Percentiles rank a stretch among this genome's conserved stretches.
phyloP scores from a whole-genome alignment of 2,329 filamentous ascomycete species.

The Microcyclospora tardicrescens region DNA sequence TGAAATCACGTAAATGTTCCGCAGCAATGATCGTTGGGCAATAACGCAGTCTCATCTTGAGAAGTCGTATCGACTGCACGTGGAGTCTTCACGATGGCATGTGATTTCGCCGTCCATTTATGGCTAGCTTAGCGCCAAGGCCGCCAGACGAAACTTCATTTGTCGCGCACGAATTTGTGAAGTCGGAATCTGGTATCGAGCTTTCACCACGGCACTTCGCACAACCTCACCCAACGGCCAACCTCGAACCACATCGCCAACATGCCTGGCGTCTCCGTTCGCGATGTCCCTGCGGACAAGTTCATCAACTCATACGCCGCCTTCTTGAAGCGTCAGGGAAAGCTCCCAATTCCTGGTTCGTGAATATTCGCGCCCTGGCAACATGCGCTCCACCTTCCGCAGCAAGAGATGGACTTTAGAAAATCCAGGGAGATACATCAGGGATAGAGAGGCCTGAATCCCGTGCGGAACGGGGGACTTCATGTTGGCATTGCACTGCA shows the following conservation, averaged over 20 bases:
- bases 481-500: conserved; percentile 13
- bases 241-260: conserved; percentile 41
- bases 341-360: conserved; percentile 80
- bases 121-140: too few relatives aligned
- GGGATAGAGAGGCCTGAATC: conserved; percentile 37
- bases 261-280: conserved; percentile 72
- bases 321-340: conserved; percentile 90
- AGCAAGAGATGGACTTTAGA: conserved; percentile 13
- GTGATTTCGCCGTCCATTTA: too few relatives aligned
- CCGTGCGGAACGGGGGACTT: conserved; percentile 38
- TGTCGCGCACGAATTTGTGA: conserved; percentile 1
- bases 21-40: too few relatives aligned
- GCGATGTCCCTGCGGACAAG: conserved; percentile 81
- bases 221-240: conserved; percentile 1
- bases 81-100: too few relatives aligned
- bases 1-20: too few relatives aligned
- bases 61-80: too few relatives aligned
- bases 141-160: conserved; percentile 7
- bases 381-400: conserved; percentile 2
- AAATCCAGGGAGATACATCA: conserved; percentile 1
- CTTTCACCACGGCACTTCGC: conserved; percentile 1
- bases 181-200: too few relatives aligned
- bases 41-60: too few relatives aligned
- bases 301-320: conserved; percentile 77
- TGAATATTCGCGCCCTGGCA: conserved; percentile 16